These are phyloP conservation scores for Macrolepiota fuliginosa DNA, from an alignment of 768 basidiomycete species.

Conservation along the genomic window DNA sequence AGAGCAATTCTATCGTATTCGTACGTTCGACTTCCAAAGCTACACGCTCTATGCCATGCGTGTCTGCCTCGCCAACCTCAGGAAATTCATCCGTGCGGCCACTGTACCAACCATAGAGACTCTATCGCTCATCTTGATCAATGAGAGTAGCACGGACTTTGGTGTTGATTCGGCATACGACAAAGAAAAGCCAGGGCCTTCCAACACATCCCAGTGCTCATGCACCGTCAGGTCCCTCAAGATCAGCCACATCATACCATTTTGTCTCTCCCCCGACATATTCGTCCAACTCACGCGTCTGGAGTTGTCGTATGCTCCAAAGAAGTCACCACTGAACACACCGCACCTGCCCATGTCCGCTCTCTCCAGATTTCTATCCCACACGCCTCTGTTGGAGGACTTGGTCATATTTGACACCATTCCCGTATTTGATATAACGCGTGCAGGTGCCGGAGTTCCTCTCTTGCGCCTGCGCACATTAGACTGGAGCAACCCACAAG, in stretches of 20 bases:
- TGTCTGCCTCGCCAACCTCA: not conserved
- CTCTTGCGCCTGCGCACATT: slow-evolving; percentile 40
- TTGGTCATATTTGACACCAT: slow-evolving; percentile 40
- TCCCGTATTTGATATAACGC: slow-evolving; percentile 34
- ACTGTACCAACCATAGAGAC: not conserved
- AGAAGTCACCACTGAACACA: slow-evolving; percentile 18
- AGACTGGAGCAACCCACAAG: slow-evolving; percentile 46
- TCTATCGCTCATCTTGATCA: not conserved
- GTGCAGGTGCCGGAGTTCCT: slow-evolving; percentile 23
- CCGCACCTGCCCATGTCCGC: slow-evolving; percentile 37
- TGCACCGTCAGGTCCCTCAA: not conserved
- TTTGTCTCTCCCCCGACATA: not conserved
- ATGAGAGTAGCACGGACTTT: not conserved
- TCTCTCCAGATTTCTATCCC: slow-evolving; percentile 32
- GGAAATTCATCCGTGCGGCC: not conserved
- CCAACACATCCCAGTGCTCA: not conserved
- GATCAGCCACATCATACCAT: not conserved
- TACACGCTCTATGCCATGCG: not conserved
- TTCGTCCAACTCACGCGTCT: slow-evolving; percentile 38
- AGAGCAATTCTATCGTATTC: not conserved
- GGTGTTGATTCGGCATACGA: not conserved
- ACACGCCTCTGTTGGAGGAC: slow-evolving; percentile 39
- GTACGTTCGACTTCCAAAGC: not conserved
- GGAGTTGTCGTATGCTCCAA: slow-evolving; percentile 37
- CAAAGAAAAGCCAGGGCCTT: not conserved